Conservation (phyloP, 129 eudicot species). For the Ambrosia artemisiifolia region DNA sequence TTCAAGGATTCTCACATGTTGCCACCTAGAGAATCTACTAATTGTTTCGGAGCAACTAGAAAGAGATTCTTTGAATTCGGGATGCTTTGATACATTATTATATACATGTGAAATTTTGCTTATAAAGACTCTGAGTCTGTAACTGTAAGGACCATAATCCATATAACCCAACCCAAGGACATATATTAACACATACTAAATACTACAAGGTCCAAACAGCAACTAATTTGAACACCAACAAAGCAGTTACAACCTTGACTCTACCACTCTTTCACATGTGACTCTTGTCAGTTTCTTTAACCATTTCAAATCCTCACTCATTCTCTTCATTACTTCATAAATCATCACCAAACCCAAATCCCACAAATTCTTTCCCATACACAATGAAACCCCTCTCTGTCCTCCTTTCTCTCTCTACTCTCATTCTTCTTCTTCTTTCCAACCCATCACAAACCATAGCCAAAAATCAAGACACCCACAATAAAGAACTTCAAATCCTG, state of each 20-base stretch:
- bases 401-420: constrained; percentile 11
- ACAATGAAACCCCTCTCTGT: constrained; percentile 27
- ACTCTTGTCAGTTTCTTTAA: constrained; percentile 31
- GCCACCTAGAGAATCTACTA: too few species aligned
- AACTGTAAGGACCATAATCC: background rate
- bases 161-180: background rate
- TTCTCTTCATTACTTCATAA: constrained; percentile 21
- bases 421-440: constrained; percentile 16
- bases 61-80: too few species aligned
- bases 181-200: background rate
- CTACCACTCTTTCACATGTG: constrained; percentile 27
- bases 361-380: background rate
- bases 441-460: constrained; percentile 20
- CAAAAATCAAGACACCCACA: background rate
- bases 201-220: background rate
- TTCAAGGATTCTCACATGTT: too few species aligned
- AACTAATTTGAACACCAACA: constrained; percentile 27
- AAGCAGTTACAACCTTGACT: constrained; percentile 27
- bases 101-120: too few species aligned
- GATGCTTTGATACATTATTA: too few species aligned
- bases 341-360: constrained; percentile 25
- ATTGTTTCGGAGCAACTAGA: too few species aligned
- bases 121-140: too few species aligned
- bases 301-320: constrained; percentile 41
- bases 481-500: constrained; percentile 40